Conservation (phyloP, 176 grass and related monocot species). For the Leersia perrieri region DNA sequence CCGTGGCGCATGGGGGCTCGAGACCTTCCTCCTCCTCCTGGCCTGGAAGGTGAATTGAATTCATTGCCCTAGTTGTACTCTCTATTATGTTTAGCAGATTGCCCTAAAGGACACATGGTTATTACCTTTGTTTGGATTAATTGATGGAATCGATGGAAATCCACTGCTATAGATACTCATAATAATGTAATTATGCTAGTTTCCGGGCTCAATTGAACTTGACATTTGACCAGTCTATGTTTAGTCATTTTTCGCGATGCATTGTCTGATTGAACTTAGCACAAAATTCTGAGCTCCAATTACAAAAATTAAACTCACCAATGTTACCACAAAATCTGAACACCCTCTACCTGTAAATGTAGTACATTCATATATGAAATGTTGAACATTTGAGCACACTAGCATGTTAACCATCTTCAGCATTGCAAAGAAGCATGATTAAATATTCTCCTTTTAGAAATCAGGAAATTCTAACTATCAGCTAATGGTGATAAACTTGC, state of each 20-base stretch:
- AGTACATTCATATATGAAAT: not conserved
- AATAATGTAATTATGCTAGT: not conserved
- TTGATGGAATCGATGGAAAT: not conserved
- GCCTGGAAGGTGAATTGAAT: slow-evolving; percentile 96
- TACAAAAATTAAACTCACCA: not conserved
- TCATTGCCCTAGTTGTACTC: not conserved
- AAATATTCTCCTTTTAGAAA: not conserved
- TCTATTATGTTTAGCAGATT: not conserved
- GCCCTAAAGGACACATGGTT: not conserved
- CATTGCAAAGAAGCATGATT: not conserved
- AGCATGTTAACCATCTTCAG: not conserved
- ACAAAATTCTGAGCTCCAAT: not conserved
- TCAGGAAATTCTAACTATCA: not conserved
- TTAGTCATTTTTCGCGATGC: not conserved
- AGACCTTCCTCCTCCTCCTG: slow-evolving; percentile 81
- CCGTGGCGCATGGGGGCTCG: slow-evolving; percentile 90
- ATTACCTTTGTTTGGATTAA: not conserved
- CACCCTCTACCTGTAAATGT: not conserved
- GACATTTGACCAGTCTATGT: not conserved
- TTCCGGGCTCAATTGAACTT: not conserved
- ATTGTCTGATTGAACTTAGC: not conserved
- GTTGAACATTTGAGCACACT: not conserved
- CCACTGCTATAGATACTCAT: not conserved
- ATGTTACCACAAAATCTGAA: not conserved
- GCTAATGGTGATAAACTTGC: not conserved